These are phyloP conservation scores for Huntiella decipiens DNA, from an alignment of 2,329 filamentous ascomycete species.

Conservation along the genomic window DNA sequence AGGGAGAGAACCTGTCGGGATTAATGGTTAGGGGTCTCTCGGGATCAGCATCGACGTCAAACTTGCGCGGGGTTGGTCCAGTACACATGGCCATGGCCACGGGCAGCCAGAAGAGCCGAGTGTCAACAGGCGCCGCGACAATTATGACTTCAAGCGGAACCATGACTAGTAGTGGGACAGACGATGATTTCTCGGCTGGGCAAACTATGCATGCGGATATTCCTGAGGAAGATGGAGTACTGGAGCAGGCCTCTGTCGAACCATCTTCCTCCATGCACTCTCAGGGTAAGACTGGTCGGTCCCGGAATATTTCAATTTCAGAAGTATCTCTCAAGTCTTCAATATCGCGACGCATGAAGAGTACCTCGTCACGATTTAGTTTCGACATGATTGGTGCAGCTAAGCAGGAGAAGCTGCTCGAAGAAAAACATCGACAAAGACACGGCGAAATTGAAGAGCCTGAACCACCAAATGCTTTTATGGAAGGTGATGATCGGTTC, in stretches of 20 bases:
- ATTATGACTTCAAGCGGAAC: too few species aligned
- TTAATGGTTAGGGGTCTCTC: too few species aligned
- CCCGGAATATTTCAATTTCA: constrained; percentile 34
- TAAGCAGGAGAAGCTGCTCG: constrained; percentile 47
- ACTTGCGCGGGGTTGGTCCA: too few species aligned
- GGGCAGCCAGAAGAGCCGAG: too few species aligned
- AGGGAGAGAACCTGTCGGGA: too few species aligned
- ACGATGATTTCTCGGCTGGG: constrained; percentile 2
- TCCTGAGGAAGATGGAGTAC: constrained; percentile 1
- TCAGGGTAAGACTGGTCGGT: constrained; percentile 17
- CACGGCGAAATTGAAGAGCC: constrained; percentile 40
- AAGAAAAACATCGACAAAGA: constrained; percentile 52
- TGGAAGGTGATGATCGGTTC: constrained; percentile 30
- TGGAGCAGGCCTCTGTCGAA: too few species aligned
- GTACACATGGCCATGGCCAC: too few species aligned
- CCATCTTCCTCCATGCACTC: too few species aligned
- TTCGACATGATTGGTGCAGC: constrained; percentile 62
- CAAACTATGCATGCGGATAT: constrained; percentile 1
- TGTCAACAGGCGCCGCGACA: too few species aligned
- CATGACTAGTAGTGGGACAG: neutral
- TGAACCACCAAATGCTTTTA: constrained; percentile 16
- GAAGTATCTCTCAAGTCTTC: constrained; percentile 29
- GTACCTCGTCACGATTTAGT: constrained; percentile 61
- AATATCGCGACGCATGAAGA: constrained; percentile 48
- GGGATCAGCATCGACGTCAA: too few species aligned